A percentile compares a stretch with the other conserved stretches of the same genome.
Conservation (phyloP, 2,329 filamentous ascomycete species). For the Davidsoniella virescens region DNA sequence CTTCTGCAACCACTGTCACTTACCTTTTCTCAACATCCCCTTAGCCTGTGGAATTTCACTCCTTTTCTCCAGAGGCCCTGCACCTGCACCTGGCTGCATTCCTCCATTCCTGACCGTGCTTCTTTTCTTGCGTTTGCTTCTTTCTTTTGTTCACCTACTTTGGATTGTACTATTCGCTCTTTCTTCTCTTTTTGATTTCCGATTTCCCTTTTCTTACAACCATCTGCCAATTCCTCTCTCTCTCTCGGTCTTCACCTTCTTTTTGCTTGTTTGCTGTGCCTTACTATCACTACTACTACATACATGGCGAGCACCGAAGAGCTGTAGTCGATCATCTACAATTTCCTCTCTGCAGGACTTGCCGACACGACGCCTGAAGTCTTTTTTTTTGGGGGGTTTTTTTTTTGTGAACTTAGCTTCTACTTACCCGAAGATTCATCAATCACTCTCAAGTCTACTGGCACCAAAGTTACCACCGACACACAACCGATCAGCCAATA, state of each 20-base stretch:
- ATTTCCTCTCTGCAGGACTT: slow-evolving; percentile 6
- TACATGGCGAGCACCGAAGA: slow-evolving; percentile 6
- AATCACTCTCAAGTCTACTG: too few relatives aligned
- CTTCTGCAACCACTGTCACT: background rate
- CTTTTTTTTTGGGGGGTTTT: background rate
- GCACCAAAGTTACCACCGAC: too few relatives aligned
- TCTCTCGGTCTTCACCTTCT: background rate
- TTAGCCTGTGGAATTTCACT: slow-evolving; percentile 10
- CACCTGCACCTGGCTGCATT: slow-evolving; percentile 5
- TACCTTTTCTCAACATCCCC: slow-evolving; percentile 3
- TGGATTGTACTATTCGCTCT: slow-evolving; percentile 3
- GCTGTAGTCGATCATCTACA: slow-evolving; percentile 3
- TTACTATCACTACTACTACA: background rate
- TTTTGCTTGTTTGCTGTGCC: background rate
- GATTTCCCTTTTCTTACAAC: background rate
- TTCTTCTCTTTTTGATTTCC: background rate
- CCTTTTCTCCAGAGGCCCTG: slow-evolving; percentile 13
- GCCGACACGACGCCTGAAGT: background rate
- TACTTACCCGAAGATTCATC: too few relatives aligned
- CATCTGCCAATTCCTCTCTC: background rate
- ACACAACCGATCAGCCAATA: too few relatives aligned
- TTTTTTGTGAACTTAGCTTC: slow-evolving; percentile 5
- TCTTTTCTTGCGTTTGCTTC: slow-evolving; percentile 8
- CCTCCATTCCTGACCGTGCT: slow-evolving; percentile 9
- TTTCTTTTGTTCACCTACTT: slow-evolving; percentile 10